Conservation (phyloP, 805 yeast species). For the Lipomyces lipofer region DNA sequence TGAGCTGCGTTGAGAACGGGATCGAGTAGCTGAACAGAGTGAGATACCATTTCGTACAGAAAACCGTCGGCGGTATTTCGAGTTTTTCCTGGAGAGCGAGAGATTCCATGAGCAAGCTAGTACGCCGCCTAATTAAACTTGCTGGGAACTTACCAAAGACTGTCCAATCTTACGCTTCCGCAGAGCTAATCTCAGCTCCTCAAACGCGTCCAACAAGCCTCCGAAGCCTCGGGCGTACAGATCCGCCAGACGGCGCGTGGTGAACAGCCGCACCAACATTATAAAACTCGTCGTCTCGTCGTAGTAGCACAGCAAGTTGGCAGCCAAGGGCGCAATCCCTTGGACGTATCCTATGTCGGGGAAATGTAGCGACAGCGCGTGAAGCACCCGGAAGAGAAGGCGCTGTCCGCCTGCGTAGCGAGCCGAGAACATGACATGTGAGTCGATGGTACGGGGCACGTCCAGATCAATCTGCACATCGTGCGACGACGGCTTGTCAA, state of each 20-base stretch:
- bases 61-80: constrained; percentile 25
- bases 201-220: constrained; percentile 23
- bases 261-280: constrained; percentile 23
- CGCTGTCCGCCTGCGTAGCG: constrained; percentile 33
- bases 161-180: constrained; percentile 8
- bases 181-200: constrained; percentile 11
- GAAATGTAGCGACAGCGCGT: constrained; percentile 26
- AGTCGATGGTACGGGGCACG: constrained; percentile 30
- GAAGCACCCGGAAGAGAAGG: constrained; percentile 30
- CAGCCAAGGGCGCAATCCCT: constrained; percentile 47
- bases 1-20: constrained; percentile 28
- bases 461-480: constrained; percentile 33
- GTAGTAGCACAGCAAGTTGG: constrained; percentile 42
- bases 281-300: constrained; percentile 27
- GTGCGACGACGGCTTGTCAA: constrained; percentile 16
- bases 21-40: constrained; percentile 29
- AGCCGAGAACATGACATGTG: constrained; percentile 30
- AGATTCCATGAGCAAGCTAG: neutral
- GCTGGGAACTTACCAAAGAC: too few species aligned
- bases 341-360: constrained; percentile 40
- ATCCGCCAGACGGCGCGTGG: constrained; percentile 11
- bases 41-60: constrained; percentile 32
- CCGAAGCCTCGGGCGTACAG: constrained; percentile 26
- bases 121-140: neutral
- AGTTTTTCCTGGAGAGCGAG: too few species aligned